These are phyloP conservation scores for Pseudocercospora musae DNA, from an alignment of 2,329 filamentous ascomycete species.

Conservation along the genomic window DNA sequence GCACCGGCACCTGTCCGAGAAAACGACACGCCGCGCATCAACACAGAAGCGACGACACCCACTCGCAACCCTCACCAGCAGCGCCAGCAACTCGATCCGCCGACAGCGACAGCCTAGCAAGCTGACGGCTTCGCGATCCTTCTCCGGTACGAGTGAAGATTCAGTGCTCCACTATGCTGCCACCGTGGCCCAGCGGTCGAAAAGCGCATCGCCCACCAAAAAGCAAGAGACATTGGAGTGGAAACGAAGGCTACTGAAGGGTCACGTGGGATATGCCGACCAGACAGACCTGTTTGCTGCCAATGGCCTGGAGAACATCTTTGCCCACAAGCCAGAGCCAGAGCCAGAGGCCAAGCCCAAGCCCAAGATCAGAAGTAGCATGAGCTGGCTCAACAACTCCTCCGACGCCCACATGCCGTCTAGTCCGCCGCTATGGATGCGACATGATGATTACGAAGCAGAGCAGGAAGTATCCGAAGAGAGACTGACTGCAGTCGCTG, in stretches of 20 bases:
- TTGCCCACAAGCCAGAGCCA: slow-evolving; percentile 41
- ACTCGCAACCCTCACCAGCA: slow-evolving; percentile 27
- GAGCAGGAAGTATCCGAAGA: slow-evolving; percentile 3
- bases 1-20: slow-evolving; percentile 30
- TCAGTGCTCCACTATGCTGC: slow-evolving; percentile 63
- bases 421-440: slow-evolving; percentile 57
- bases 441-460: background rate
- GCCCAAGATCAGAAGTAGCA: slow-evolving; percentile 33
- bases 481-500: slow-evolving; percentile 13
- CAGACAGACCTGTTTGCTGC: slow-evolving; percentile 87
- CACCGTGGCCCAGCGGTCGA: slow-evolving; percentile 65
- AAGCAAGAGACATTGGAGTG: slow-evolving; percentile 74
- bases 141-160: slow-evolving; percentile 36
- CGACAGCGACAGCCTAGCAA: slow-evolving; percentile 21
- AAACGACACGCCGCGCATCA: slow-evolving; percentile 20
- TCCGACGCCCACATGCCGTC: slow-evolving; percentile 47
- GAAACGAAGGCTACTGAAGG: slow-evolving; percentile 76
- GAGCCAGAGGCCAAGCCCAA: too few species aligned
- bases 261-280: slow-evolving; percentile 74
- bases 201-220: slow-evolving; percentile 57
- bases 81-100: slow-evolving; percentile 24
- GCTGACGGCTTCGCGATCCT: slow-evolving; percentile 33
- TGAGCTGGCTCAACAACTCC: slow-evolving; percentile 36
- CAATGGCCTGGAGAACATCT: slow-evolving; percentile 83
- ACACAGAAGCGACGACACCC: slow-evolving; percentile 29